These are phyloP conservation scores for Gastrolobium bilobum DNA, from an alignment of 306 rosid species.

Conservation along the genomic window DNA sequence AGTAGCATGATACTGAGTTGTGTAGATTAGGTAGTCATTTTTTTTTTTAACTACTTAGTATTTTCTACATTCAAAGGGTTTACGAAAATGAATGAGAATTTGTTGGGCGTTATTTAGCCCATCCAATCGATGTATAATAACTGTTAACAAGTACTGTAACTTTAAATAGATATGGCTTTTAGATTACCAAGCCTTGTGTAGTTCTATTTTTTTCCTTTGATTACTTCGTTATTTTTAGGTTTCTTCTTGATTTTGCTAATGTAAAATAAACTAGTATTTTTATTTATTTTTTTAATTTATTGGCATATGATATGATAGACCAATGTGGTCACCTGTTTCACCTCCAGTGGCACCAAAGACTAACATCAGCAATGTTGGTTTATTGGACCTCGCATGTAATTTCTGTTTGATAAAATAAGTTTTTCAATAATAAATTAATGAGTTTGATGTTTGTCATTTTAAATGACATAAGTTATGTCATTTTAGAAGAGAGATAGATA, in stretches of 20 bases:
- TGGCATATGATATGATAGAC: not conserved
- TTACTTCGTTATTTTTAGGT: not conserved
- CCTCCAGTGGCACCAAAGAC: not conserved
- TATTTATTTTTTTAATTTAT: not conserved
- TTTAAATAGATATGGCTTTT: conserved; percentile 56
- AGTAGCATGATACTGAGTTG: conserved; percentile 74
- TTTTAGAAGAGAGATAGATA: too few species aligned
- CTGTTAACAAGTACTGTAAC: conserved; percentile 72
- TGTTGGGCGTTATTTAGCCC: conserved; percentile 71
- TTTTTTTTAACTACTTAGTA: conserved; percentile 61
- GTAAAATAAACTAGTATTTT: not conserved
- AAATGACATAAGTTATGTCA: too few species aligned
- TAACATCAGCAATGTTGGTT: not conserved
- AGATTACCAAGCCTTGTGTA: conserved; percentile 59
- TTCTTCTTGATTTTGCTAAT: not conserved
- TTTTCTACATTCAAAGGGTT: conserved; percentile 64
- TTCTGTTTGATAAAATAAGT: too few species aligned
- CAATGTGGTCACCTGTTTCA: not conserved
- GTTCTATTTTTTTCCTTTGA: conserved; percentile 2
- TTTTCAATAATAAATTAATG: too few species aligned
- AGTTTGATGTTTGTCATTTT: too few species aligned
- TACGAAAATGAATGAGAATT: conserved; percentile 65
- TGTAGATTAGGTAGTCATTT: conserved; percentile 91
- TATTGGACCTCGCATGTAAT: too few species aligned
- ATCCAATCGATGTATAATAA: conserved; percentile 79